phyloP scores from a whole-genome alignment of 306 rosid species.

The Spatholobus suberectus region DNA sequence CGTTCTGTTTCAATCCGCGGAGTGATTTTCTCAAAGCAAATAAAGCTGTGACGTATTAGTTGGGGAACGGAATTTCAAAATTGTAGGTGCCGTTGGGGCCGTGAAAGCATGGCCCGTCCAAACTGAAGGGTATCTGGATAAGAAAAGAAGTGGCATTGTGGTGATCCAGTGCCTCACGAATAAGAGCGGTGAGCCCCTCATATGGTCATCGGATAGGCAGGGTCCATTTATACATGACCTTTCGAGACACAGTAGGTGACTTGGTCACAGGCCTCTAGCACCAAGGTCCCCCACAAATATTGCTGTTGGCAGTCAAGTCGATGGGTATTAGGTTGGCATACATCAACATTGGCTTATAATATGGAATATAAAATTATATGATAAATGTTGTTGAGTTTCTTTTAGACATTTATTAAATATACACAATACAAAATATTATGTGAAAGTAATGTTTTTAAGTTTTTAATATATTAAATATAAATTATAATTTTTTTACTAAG shows the following conservation, averaged over 20 bases:
- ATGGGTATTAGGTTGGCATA: constrained; percentile 8
- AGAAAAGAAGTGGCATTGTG: constrained; percentile 10
- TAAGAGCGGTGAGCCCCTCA: background rate
- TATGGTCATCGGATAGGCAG: constrained; percentile 24
- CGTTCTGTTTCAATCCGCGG: background rate
- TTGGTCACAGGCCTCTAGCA: constrained; percentile 26
- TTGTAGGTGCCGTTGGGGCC: constrained; percentile 36
- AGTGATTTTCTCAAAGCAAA: background rate
- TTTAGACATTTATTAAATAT: background rate
- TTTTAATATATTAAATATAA: background rate
- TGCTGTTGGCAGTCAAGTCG: constrained; percentile 3
- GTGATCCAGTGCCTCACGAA: too few species aligned
- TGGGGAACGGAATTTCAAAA: constrained; percentile 39
- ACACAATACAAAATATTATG: background rate
- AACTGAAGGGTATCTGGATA: constrained; percentile 19
- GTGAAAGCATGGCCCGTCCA: constrained; percentile 11
- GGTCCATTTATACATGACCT: constrained; percentile 31
- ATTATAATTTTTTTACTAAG: background rate
- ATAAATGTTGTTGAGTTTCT: background rate
- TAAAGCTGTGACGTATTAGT: background rate
- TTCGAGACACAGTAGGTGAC: constrained; percentile 25
- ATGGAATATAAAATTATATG: background rate
- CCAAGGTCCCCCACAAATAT: constrained; percentile 31
- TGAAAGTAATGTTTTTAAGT: too few species aligned
- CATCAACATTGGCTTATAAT: background rate